phyloP scores from a whole-genome alignment of 371 early-diverging fungal species.

The Syncephalastrum contaminatum region DNA sequence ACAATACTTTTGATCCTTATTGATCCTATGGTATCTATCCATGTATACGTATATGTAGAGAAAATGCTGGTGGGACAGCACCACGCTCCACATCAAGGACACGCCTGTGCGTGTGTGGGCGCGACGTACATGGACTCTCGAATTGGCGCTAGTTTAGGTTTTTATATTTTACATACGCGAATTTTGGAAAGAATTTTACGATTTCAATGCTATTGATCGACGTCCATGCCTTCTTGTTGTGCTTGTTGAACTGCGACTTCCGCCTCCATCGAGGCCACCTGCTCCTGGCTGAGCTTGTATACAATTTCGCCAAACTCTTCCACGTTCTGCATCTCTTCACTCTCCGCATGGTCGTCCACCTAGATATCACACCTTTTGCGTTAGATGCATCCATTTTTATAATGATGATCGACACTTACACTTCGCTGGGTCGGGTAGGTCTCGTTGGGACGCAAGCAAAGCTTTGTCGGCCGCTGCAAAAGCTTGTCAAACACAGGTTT shows the following conservation, averaged over 20 bases:
- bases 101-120: constrained; percentile 65
- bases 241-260: constrained; percentile 11
- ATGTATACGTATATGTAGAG: constrained; percentile 30
- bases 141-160: constrained; percentile 60
- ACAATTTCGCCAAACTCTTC: constrained; percentile 70
- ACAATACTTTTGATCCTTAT: not conserved
- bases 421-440: constrained; percentile 38
- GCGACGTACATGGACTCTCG: constrained; percentile 73
- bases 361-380: constrained; percentile 16
- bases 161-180: not conserved
- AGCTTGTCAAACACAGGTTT: constrained; percentile 63
- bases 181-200: no score
- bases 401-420: constrained; percentile 11
- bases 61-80: constrained; percentile 83
- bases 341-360: constrained; percentile 30
- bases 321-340: constrained; percentile 45
- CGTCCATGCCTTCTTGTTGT: constrained; percentile 8
- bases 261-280: constrained; percentile 39
- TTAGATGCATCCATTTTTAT: not conserved
- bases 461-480: constrained; percentile 40
- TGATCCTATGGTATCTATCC: not conserved
- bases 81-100: constrained; percentile 49
- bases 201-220: no score
- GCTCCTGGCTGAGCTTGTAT: constrained; percentile 72
- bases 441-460: constrained; percentile 64